phyloP scores from a whole-genome alignment of 371 early-diverging fungal species.

The Blastocladiella emersonii region DNA sequence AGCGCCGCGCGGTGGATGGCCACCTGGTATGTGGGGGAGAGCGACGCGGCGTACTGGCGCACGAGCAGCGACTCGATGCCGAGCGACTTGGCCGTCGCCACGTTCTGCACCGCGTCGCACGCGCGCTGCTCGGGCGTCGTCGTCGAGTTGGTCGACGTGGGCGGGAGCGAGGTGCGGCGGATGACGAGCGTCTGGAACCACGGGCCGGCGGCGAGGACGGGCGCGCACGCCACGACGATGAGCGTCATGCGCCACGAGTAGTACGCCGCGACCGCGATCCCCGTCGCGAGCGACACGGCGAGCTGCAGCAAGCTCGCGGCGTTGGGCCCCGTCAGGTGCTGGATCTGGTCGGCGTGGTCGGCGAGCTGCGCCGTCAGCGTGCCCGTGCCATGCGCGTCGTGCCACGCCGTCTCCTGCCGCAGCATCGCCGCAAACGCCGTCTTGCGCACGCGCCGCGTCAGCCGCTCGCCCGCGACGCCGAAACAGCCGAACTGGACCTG shows the following conservation, averaged over 20 bases:
- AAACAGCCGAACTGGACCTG: slow-evolving; percentile 19
- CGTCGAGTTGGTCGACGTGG: slow-evolving; percentile 29
- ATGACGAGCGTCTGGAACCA: slow-evolving; percentile 38
- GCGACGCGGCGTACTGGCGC: background rate
- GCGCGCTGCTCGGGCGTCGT: slow-evolving; percentile 10
- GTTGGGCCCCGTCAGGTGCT: slow-evolving; percentile 63
- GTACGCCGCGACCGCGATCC: slow-evolving; percentile 64
- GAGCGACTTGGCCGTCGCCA: slow-evolving; percentile 5
- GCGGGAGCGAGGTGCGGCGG: slow-evolving; percentile 26
- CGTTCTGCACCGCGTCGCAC: slow-evolving; percentile 2
- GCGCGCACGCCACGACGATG: slow-evolving; percentile 67
- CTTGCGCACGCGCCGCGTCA: slow-evolving; percentile 40
- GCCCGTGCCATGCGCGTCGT: slow-evolving; percentile 18
- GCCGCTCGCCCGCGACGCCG: slow-evolving; percentile 34
- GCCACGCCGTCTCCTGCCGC: slow-evolving; percentile 84
- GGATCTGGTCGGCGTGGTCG: slow-evolving; percentile 44
- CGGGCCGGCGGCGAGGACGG: slow-evolving; percentile 53
- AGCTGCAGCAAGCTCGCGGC: slow-evolving; percentile 57
- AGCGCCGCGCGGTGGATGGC: background rate
- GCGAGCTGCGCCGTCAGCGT: slow-evolving; percentile 26
- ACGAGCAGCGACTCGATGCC: background rate
- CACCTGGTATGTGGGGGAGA: background rate
- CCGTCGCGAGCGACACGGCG: slow-evolving; percentile 70
- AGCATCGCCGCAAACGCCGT: slow-evolving; percentile 60
- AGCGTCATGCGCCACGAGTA: background rate